A percentile compares a stretch with the other conserved stretches of the same genome.
phyloP scores from a whole-genome alignment of 2,329 filamentous ascomycete species.

The Calycina marina region DNA sequence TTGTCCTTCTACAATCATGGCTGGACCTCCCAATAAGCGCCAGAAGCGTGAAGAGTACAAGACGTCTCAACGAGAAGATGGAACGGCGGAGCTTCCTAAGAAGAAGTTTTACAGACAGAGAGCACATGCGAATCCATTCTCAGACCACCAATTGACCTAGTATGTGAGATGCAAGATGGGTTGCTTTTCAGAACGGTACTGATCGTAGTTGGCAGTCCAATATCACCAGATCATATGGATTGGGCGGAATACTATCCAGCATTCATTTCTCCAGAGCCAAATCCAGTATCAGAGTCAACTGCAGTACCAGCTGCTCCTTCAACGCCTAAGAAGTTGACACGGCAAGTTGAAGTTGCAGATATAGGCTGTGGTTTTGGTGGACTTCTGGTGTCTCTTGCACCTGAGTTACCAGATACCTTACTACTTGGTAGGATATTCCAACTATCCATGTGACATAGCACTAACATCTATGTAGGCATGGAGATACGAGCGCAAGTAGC shows the following conservation, averaged over 20 bases:
- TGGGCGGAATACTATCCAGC: constrained; percentile 77
- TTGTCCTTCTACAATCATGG: constrained; percentile 21
- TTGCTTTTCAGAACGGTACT: not conserved
- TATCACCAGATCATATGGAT: constrained; percentile 71
- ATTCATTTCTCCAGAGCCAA: constrained; percentile 34
- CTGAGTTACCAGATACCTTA: constrained; percentile 65
- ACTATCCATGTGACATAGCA: not conserved
- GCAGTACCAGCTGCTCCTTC: not conserved
- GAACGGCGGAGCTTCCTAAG: constrained; percentile 46
- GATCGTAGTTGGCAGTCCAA: constrained; percentile 42
- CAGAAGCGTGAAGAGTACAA: constrained; percentile 54
- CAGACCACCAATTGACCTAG: constrained; percentile 84
- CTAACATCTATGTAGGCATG: constrained; percentile 42
- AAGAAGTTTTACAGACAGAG: constrained; percentile 96
- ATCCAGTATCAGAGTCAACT: constrained; percentile 11
- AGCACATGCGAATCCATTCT: constrained; percentile 96
- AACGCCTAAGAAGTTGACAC: constrained; percentile 29
- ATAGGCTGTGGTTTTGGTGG: constrained; percentile 97
- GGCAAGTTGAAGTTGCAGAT: constrained; percentile 81
- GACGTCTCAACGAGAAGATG: constrained; percentile 35
- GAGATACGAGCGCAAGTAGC: constrained; percentile 87
- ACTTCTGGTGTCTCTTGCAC: constrained; percentile 71
- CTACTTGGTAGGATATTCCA: constrained; percentile 50
- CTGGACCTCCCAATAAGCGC: constrained; percentile 36
- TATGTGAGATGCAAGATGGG: constrained; percentile 31